A percentile compares a stretch with the other conserved stretches of the same genome.
Evolutionary conservation across 352 stramenopile species (phyloP).

Genomic region (Phytophthora multivora): DNA sequence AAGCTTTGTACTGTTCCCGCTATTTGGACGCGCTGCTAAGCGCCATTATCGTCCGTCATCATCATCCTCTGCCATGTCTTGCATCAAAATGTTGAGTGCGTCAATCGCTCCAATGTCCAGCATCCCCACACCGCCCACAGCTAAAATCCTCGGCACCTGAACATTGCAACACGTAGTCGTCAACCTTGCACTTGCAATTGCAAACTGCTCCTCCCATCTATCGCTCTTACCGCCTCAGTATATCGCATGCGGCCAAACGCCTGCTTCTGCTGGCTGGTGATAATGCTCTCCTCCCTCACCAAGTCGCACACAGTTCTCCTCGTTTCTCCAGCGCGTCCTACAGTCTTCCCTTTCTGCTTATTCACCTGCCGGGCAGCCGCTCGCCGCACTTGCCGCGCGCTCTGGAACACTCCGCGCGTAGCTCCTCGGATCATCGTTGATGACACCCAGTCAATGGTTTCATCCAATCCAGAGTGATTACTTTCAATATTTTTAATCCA

Average conservation of each 20-base stretch:
- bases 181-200: slow-evolving; percentile 3
- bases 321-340: slow-evolving; percentile 3
- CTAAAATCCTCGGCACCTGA: slow-evolving; percentile 55
- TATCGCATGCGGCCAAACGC: slow-evolving; percentile 52
- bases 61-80: slow-evolving; percentile 58
- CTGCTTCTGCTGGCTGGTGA: slow-evolving; percentile 50
- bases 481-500: background rate
- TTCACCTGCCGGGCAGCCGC: slow-evolving; percentile 24
- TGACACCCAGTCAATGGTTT: slow-evolving; percentile 15
- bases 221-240: slow-evolving; percentile 38
- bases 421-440: slow-evolving; percentile 55
- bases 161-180: slow-evolving; percentile 6
- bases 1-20: slow-evolving; percentile 13
- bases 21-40: slow-evolving; percentile 39
- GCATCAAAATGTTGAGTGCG: slow-evolving; percentile 39
- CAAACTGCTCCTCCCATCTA: background rate
- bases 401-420: slow-evolving; percentile 54
- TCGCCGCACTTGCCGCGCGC: slow-evolving; percentile 55
- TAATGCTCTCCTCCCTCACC: slow-evolving; percentile 48
- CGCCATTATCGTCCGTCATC: slow-evolving; percentile 76
- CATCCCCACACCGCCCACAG: slow-evolving; percentile 33
- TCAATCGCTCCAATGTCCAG: slow-evolving; percentile 49
- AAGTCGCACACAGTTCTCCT: slow-evolving; percentile 26
- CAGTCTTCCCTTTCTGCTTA: slow-evolving; percentile 12
- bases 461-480: slow-evolving; percentile 17